phyloP scores from a whole-genome alignment of 83 land plant species.

The Picea mariana region DNA sequence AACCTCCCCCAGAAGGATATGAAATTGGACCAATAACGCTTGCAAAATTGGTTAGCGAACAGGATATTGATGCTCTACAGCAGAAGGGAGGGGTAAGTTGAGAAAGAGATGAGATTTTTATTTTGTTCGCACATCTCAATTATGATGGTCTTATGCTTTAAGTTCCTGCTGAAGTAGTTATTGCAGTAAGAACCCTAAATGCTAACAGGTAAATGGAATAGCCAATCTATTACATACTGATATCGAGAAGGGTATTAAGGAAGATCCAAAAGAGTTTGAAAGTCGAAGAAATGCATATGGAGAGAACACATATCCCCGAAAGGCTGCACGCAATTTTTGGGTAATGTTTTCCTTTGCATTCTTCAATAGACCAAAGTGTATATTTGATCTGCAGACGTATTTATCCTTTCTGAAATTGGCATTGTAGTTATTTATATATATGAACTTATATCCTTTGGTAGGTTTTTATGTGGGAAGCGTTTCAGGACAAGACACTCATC shows the following conservation, averaged over 20 bases:
- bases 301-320: conserved; percentile 65
- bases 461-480: conserved; percentile 78
- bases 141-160: no score
- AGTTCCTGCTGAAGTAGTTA: no score
- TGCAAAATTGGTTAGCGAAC: conserved; percentile 52
- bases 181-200: no score
- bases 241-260: conserved; percentile 49
- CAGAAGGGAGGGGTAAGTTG: conserved; percentile 60
- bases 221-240: conserved; percentile 45
- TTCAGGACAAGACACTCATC: conserved; percentile 65
- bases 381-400: no score
- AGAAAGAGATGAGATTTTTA: background rate
- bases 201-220: no score
- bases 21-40: conserved; percentile 54
- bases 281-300: conserved; percentile 49
- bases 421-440: no score
- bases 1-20: conserved; percentile 47
- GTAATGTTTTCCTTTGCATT: conserved; percentile 15
- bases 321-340: conserved; percentile 53
- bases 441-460: background rate
- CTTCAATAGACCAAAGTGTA: no score
- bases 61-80: conserved; percentile 38
- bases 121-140: no score
- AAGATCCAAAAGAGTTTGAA: conserved; percentile 37
- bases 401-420: no score